Conservation (phyloP, 208 protist genomes). For the Entamoeba invadens region DNA sequence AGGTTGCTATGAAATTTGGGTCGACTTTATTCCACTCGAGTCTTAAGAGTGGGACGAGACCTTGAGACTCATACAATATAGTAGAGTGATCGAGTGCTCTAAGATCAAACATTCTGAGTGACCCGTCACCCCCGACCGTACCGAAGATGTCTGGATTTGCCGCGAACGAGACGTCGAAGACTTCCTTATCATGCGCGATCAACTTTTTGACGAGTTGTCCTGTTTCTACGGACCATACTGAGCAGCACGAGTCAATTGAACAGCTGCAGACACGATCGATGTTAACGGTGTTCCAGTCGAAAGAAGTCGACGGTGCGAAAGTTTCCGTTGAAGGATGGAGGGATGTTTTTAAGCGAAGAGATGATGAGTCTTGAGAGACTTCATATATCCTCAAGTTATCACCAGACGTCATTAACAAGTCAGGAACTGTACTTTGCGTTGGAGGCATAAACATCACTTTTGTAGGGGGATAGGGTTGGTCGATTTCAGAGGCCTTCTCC, state of each 20-base stretch:
- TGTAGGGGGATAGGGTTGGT: background rate
- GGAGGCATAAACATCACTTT: background rate
- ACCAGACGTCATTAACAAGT: background rate
- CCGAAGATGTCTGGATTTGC: conserved; percentile 16
- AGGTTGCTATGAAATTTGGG: background rate
- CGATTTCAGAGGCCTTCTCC: background rate
- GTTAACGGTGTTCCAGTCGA: conserved; percentile 90
- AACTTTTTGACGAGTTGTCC: conserved; percentile 71
- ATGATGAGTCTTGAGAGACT: background rate
- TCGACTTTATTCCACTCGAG: background rate
- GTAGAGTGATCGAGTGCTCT: conserved; percentile 5
- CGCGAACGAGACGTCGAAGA: conserved; percentile 89
- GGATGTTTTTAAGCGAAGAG: background rate
- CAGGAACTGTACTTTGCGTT: background rate
- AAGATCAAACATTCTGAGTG: conserved; percentile 21
- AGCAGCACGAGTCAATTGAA: conserved; percentile 91
- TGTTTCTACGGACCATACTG: conserved; percentile 77
- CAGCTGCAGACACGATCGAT: conserved; percentile 78
- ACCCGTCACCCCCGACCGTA: conserved; percentile 28
- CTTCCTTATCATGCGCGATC: conserved; percentile 97
- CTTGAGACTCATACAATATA: conserved; percentile 9
- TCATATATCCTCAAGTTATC: background rate
- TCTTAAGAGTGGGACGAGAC: background rate
- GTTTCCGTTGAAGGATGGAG: background rate
- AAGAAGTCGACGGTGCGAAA: conserved; percentile 86